Evolutionary conservation across 352 stramenopile species (phyloP), one percentile per base, ranked within the genome.

Genomic region (Phytophthora gonapodyides): DNA sequence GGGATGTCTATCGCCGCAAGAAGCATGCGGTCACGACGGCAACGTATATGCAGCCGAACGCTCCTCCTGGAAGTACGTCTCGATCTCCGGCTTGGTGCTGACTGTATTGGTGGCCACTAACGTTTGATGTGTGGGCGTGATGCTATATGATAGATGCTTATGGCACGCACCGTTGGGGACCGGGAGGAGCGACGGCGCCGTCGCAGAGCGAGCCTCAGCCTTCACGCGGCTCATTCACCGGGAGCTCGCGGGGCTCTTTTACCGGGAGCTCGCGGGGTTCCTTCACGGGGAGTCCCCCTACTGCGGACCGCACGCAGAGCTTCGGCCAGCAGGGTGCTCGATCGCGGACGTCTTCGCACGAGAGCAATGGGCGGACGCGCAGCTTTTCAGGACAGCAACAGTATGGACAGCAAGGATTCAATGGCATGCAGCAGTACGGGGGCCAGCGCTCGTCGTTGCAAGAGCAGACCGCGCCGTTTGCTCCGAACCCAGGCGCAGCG

Each of bases 1-100:
- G 85, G 86, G 86, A 94, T 62, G 82, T 94, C 7, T 92, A 87
- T 41, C 82, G 84, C 1, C 82, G 85, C 37, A 81, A 78, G 46
- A 94, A 94, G 57, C 67, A 80, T 12, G 54, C 54, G 38, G 64
- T 72, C 51, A 74, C 67, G 13, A 76, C 61, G 27, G 53, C 52
- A 33, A 75, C 75, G 5, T 87, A 86, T 48, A 61, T 64, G 17
- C 73, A 84, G 36, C 57, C 73, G 2, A 82, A 72, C 58, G 58
- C 62, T 24, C 47, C 65, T 35, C 27, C 70, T 52, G 63, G 61
- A 59, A 78, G 75, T 84, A 74, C 24, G 69, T 68, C 7, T 15
- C 40, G 8, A 21, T 65, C 17, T 24, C 12, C 13, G 6, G 11
- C 12, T 15, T 31, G 7, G 15, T 52, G 15, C 8, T 52, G 27